A percentile compares a stretch with the other conserved stretches of the same genome.
These are phyloP conservation scores for Vinca minor DNA, from an alignment of 257 asterid genomes.

Conservation along the genomic window DNA sequence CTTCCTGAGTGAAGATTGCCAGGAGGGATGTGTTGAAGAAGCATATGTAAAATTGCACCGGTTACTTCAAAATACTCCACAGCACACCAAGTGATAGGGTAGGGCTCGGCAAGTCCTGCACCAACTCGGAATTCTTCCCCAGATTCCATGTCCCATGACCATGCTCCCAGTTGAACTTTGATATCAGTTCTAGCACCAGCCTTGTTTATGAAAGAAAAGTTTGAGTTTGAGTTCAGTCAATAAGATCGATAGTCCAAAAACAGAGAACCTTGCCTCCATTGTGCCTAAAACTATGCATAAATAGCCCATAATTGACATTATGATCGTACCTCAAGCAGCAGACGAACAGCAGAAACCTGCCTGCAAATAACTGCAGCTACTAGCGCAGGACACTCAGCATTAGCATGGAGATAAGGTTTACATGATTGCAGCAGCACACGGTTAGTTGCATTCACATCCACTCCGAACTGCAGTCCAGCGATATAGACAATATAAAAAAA, in stretches of 20 bases:
- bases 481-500: slow-evolving; percentile 22
- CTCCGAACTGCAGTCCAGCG: slow-evolving; percentile 78
- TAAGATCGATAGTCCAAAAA: not conserved
- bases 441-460: slow-evolving; percentile 48
- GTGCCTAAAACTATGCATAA: not conserved
- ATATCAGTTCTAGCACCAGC: slow-evolving; percentile 55
- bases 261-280: not conserved
- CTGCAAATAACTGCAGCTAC: slow-evolving; percentile 72
- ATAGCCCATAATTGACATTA: not conserved
- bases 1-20: slow-evolving; percentile 39
- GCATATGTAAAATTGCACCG: slow-evolving; percentile 56
- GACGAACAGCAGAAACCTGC: slow-evolving; percentile 55
- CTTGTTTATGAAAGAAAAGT: slow-evolving; percentile 22
- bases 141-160: slow-evolving; percentile 78
- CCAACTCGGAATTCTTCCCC: slow-evolving; percentile 81
- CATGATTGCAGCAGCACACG: slow-evolving; percentile 66
- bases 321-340: slow-evolving; percentile 51
- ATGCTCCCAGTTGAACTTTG: slow-evolving; percentile 62
- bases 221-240: not conserved
- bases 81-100: slow-evolving; percentile 68
- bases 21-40: slow-evolving; percentile 40
- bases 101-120: slow-evolving; percentile 76
- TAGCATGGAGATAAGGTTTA: slow-evolving; percentile 66
- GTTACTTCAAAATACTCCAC: slow-evolving; percentile 73
- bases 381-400: slow-evolving; percentile 59